Evolutionary conservation across 2,329 filamentous ascomycete species (phyloP), one percentile per base, ranked within the genome.

Genomic region (Cladophialophora bantiana): DNA sequence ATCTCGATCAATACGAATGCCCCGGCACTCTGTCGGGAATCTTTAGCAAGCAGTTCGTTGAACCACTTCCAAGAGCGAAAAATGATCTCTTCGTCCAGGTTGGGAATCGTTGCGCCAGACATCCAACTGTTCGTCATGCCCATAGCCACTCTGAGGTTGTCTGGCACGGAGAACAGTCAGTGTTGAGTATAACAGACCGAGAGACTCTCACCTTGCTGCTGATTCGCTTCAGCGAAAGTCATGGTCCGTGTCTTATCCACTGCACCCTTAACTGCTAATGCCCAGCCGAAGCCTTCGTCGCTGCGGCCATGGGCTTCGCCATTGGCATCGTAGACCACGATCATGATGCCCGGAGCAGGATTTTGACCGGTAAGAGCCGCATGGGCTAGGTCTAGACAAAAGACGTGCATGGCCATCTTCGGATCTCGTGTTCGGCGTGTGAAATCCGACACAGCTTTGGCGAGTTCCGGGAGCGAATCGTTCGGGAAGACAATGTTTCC

Each of bases 81-180:
- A 40, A 59, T 50, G 13, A 59, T 15, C 15, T 32, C 26, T n/a
- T 59, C 57, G 57, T 32, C 48, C 1, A 59, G 40, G 32, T 48
- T 6, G 2, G 57, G 57, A 45, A 59, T 50, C 1, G 57, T 59
- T 13, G 57, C 26, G 15, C 38, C 42, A 1, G 57, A 59, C 57
- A 59, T 59, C 26, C 42, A 59, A 31, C 57, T 59, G 57, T 59
- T 59, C 10, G 57, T 59, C 57, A 59, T 35, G 42, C 57, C 57
- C 57, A 59, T 59, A 40, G 57, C 57, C 38, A 50, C 26, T 40
- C 31, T 40, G 4, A 59, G 57, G 38, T 59, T 59, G 32, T 59
- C 57, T 59, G 20, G 13, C 13, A 18, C 15, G 35, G 12, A n/a
- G 18, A 40, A 10, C 2, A 7, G 9, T n/a, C n/a, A 34, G 38